Percentiles rank a stretch among this genome's conserved stretches.
Evolutionary conservation across 2,329 filamentous ascomycete genomes (phyloP).

Genomic region (Metarhizium album): DNA sequence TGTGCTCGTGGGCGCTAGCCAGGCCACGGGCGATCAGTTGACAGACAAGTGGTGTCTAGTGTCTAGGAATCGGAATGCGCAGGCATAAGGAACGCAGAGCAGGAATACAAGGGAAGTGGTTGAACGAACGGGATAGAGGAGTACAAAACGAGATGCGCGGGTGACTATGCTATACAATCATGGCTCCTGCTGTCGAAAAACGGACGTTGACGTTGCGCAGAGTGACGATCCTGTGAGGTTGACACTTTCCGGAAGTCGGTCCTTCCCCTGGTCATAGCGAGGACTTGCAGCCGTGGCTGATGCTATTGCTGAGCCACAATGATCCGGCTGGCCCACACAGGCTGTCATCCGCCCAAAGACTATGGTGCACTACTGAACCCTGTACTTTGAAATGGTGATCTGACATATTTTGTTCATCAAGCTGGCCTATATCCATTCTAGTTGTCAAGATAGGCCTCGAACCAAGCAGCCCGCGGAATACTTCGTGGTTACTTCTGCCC

Average conservation of each 20-base stretch:
- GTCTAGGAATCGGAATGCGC: constrained; percentile 1
- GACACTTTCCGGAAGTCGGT: background rate
- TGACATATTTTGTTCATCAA: too few species aligned
- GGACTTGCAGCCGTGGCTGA: background rate
- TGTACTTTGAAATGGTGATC: too few species aligned
- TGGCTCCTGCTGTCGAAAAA: background rate
- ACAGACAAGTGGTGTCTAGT: too few species aligned
- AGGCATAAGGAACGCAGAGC: background rate
- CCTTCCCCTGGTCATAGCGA: background rate
- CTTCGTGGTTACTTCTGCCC: too few species aligned
- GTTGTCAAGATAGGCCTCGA: too few species aligned
- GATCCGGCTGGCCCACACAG: background rate
- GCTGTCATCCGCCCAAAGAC: background rate
- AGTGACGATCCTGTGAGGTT: background rate
- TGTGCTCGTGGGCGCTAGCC: constrained; percentile 7
- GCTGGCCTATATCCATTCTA: too few species aligned
- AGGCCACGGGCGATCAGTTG: background rate
- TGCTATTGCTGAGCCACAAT: background rate
- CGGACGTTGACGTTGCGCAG: background rate
- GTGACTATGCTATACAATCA: background rate
- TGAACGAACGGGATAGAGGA: background rate
- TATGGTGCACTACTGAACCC: too few species aligned
- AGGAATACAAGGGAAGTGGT: background rate
- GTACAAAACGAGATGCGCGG: background rate
- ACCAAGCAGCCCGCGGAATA: too few species aligned